Evolutionary conservation across 2,329 filamentous ascomycete genomes (phyloP).

Genomic region (Claviceps spartinae): DNA sequence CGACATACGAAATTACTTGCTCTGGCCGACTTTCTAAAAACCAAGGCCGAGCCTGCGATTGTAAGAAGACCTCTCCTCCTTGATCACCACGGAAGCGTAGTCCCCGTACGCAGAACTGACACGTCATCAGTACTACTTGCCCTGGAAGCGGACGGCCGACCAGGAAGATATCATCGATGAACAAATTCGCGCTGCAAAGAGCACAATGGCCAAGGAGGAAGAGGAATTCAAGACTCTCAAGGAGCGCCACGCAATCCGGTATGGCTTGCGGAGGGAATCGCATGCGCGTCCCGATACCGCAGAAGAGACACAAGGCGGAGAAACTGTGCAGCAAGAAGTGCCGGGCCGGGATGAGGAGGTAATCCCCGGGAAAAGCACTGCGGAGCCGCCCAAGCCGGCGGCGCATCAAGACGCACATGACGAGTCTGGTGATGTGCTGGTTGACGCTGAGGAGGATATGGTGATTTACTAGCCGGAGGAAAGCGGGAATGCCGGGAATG

Average conservation of each 20-base stretch:
- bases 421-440: constrained; percentile 61
- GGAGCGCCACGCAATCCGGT: constrained; percentile 21
- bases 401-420: constrained; percentile 41
- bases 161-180: constrained; percentile 59
- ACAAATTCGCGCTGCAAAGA: constrained; percentile 55
- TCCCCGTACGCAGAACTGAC: neutral
- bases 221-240: constrained; percentile 44
- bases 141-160: constrained; percentile 57
- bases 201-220: constrained; percentile 49
- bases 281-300: constrained; percentile 15
- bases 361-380: neutral
- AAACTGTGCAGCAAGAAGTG: neutral
- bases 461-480: constrained; percentile 60
- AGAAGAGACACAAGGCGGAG: constrained; percentile 14
- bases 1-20: constrained; percentile 60
- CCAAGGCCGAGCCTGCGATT: constrained; percentile 56
- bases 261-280: constrained; percentile 11
- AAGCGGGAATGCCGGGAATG: no score
- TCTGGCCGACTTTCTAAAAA: constrained; percentile 60
- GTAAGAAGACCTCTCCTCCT: constrained; percentile 34
- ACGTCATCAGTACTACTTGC: constrained; percentile 59
- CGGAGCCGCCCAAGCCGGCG: neutral
- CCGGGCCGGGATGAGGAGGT: neutral
- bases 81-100: neutral
- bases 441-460: constrained; percentile 78